Evolutionary conservation across 805 yeast genomes (phyloP).

Genomic region (Kodamaea jinghongensis): DNA sequence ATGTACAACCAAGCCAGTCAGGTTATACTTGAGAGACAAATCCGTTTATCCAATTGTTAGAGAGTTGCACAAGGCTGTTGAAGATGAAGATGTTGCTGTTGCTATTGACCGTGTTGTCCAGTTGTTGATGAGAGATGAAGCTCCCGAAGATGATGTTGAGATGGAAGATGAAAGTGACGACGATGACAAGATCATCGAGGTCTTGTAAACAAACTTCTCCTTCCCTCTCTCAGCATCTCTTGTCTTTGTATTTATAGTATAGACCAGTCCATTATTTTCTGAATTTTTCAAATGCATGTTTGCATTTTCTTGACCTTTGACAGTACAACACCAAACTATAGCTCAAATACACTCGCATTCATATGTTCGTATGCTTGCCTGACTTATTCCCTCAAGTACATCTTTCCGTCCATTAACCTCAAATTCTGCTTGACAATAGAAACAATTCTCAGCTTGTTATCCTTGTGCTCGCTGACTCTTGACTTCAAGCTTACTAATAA

Average conservation of each 20-base stretch:
- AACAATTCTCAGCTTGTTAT: conserved; percentile 60
- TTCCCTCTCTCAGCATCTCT: no score
- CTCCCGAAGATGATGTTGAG: conserved; percentile 34
- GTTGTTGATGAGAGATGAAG: conserved; percentile 90
- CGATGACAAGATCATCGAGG: conserved; percentile 52
- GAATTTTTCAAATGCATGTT: no score
- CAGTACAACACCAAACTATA: no score
- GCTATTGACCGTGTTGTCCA: conserved; percentile 84
- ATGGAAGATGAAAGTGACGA: conserved; percentile 45
- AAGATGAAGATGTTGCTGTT: conserved; percentile 50
- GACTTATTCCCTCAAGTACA: conserved; percentile 38
- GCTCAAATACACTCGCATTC: no score
- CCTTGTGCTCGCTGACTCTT: conserved; percentile 62
- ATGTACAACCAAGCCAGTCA: conserved; percentile 68
- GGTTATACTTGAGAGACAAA: conserved; percentile 77
- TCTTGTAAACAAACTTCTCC: conserved; percentile 35
- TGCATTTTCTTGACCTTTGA: no score
- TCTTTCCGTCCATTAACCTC: conserved; percentile 48
- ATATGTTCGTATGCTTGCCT: no score
- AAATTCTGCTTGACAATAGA: conserved; percentile 55
- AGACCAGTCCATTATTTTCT: no score
- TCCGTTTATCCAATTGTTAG: conserved; percentile 83
- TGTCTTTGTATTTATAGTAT: no score
- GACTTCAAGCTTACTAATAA: conserved; percentile 58
- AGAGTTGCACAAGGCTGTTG: conserved; percentile 70